These are phyloP conservation scores for Tylopilus intermedius DNA, from an alignment of 768 basidiomycete species.

Conservation along the genomic window DNA sequence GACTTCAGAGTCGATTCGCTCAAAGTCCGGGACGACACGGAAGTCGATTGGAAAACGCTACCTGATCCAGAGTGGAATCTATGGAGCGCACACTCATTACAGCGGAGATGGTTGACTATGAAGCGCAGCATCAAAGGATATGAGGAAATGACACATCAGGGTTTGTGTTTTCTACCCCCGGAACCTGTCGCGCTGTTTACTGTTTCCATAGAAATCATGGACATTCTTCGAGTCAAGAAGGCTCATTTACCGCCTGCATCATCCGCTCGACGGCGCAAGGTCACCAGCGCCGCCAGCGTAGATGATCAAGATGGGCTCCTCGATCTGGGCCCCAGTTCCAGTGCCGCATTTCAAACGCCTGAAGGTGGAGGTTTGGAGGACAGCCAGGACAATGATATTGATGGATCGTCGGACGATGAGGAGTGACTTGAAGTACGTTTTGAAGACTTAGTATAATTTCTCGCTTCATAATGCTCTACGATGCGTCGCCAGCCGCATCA, in stretches of 20 bases:
- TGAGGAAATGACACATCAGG: conserved; percentile 77
- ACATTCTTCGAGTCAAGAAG: conserved; percentile 72
- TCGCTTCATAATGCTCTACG: background rate
- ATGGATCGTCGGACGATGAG: conserved; percentile 19
- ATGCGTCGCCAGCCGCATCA: background rate
- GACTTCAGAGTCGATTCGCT: conserved; percentile 62
- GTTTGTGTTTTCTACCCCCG: conserved; percentile 34
- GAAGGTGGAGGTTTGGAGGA: conserved; percentile 13
- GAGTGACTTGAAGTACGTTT: conserved; percentile 6
- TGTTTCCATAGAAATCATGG: conserved; percentile 62
- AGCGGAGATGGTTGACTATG: conserved; percentile 77
- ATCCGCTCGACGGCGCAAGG: conserved; percentile 44
- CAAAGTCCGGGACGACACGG: conserved; percentile 72
- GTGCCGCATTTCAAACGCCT: conserved; percentile 27
- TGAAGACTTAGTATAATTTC: background rate
- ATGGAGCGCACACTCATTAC: conserved; percentile 77
- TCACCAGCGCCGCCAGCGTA: conserved; percentile 48
- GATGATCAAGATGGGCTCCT: conserved; percentile 35
- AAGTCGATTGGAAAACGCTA: conserved; percentile 80
- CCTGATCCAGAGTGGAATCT: conserved; percentile 74
- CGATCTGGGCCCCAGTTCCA: conserved; percentile 14
- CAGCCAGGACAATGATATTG: conserved; percentile 11
- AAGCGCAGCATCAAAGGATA: conserved; percentile 71
- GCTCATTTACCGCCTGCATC: conserved; percentile 44
- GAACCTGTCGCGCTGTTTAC: conserved; percentile 6